Evolutionary conservation across 192 early-diverging fungal species (phyloP), one percentile per base, ranked within the genome.

Genomic region (Rhizophlyctis rosea): DNA sequence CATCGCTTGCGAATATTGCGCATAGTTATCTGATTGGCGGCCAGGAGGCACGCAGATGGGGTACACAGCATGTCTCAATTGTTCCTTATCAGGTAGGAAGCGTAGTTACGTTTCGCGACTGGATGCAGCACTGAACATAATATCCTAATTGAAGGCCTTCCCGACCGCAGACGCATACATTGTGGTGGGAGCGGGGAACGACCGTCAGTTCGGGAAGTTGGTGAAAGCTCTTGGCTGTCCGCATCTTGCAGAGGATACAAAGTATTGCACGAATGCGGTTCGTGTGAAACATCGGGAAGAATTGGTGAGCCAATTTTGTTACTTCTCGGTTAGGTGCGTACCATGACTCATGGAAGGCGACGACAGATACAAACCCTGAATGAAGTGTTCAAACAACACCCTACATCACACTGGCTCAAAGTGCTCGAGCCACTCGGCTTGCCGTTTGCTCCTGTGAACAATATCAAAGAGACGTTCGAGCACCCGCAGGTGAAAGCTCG

Each of bases 141-240:
- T n/a, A 47, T 47, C 39, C 9, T 47, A n/a, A 9, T 9, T n/a
- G 13, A 18, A 74, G 69, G 59, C 74, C 16, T 87, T 96, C 61
- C 80, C 79, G 0, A 94, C 90, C 7, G 75, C 57, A 14, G 89
- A 95, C 70, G 87, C 87, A 3, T 76, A 79, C 68, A 80, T 98
- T 34, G 89, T 95, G 71, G 81, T 98, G 55, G 95, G 95, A 2
- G 89, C 91, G 0, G 95, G 93, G 1, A 97, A 94, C 74, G 89
- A 97, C 73, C 63, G 67, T 0, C 95, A 97, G 60, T 97, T 92
- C 68, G 62, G 51, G 33, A 86, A 78, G 27, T 75, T 97, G 3
- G 89, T 86, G 63, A 36, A 67, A 0, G 65, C 59, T 1, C 68
- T 96, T 4, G 78, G 72, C 4, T 60, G 70, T 4, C 65, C 65